Conservation (phyloP, 768 basidiomycete species). For the Tulasnella sp. region DNA sequence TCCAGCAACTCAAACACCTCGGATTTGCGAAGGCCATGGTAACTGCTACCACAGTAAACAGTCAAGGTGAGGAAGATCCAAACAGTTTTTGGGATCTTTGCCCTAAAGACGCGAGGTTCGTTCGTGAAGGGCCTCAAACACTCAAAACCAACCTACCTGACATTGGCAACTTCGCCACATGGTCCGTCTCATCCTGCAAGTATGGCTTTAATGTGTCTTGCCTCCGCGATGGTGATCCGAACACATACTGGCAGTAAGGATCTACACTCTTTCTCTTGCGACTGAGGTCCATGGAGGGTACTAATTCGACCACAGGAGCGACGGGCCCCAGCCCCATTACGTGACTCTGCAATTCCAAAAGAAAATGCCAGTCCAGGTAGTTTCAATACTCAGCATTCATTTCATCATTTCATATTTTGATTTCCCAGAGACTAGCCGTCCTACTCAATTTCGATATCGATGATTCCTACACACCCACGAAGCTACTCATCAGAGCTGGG, state of each 20-base stretch:
- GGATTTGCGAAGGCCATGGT: not conserved
- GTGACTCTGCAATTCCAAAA: slow-evolving; percentile 91
- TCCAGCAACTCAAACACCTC: not conserved
- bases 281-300: not conserved
- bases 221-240: slow-evolving; percentile 78
- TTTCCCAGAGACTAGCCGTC: slow-evolving; percentile 74
- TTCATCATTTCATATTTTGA: not conserved
- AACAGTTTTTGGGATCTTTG: not conserved
- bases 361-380: slow-evolving; percentile 82
- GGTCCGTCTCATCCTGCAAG: slow-evolving; percentile 96
- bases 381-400: not conserved
- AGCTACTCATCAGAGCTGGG: slow-evolving; percentile 84
- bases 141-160: slow-evolving; percentile 46
- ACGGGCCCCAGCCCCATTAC: slow-evolving; percentile 95
- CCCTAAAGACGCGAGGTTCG: not conserved
- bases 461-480: slow-evolving; percentile 96
- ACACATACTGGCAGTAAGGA: slow-evolving; percentile 97
- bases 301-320: slow-evolving; percentile 41
- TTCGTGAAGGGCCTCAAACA: slow-evolving; percentile 12
- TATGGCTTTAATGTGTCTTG: slow-evolving; percentile 96
- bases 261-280: not conserved
- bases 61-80: not conserved
- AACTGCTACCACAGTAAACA: not conserved
- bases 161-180: slow-evolving; percentile 83
- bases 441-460: slow-evolving; percentile 76